Evolutionary conservation across 1,284 basidiomycete species (phyloP).

Genomic region (Cystobasidiaceae sp.): DNA sequence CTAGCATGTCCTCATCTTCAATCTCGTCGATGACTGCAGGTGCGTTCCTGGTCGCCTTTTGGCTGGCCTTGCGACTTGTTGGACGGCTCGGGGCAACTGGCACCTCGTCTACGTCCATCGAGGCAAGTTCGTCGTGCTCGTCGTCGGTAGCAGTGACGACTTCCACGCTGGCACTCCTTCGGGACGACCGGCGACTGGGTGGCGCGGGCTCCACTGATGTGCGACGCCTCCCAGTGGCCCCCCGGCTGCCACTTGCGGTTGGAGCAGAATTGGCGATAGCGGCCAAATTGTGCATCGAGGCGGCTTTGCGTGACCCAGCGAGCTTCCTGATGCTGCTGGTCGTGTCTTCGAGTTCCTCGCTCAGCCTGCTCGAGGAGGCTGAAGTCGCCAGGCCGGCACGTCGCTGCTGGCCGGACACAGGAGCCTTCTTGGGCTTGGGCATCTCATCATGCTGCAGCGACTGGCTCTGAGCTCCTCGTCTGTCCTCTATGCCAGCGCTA

Average conservation of each 20-base stretch:
- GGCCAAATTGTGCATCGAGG: slow-evolving; percentile 5
- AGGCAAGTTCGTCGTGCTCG: slow-evolving; percentile 18
- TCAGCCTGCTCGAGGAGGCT: background rate
- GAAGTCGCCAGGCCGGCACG: slow-evolving; percentile 49
- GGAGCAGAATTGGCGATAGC: background rate
- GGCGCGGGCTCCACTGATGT: background rate
- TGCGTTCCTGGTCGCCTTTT: too few relatives aligned
- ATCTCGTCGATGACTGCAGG: slow-evolving; percentile 2
- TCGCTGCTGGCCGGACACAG: slow-evolving; percentile 52
- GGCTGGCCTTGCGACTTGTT: too few relatives aligned
- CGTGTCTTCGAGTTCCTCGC: background rate
- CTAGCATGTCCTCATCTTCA: background rate
- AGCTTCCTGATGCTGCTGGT: background rate
- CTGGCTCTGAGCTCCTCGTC: slow-evolving; percentile 51
- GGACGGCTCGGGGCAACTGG: too few relatives aligned
- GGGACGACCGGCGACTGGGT: background rate
- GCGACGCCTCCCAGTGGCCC: background rate
- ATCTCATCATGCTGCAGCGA: slow-evolving; percentile 16
- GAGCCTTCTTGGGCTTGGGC: slow-evolving; percentile 45
- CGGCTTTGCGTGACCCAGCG: background rate
- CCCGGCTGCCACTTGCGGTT: background rate
- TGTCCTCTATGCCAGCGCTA: slow-evolving; percentile 54
- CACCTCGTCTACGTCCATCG: too few relatives aligned
- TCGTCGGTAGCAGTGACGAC: slow-evolving; percentile 33
- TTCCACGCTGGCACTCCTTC: slow-evolving; percentile 31